Evolutionary conservation across 2,329 filamentous ascomycete species (phyloP), one percentile per base, ranked within the genome.

Genomic region (Sporothrix phasma): DNA sequence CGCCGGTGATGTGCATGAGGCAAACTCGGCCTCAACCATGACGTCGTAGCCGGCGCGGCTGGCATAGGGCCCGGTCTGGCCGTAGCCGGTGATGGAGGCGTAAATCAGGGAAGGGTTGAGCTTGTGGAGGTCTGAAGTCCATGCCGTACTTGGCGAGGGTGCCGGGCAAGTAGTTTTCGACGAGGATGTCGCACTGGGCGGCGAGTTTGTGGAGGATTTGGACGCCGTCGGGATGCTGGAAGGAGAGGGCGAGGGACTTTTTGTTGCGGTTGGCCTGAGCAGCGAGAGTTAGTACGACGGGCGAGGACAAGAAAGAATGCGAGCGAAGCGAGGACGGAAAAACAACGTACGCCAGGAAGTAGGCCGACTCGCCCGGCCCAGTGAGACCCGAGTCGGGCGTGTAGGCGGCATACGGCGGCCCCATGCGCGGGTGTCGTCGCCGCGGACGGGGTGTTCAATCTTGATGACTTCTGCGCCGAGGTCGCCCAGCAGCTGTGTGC

Each of bases 21-120:
- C 94, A 77, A 99, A 92, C 74, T 97, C 94, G 66, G 94, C 94
- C 78, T 99, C 94, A 11, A 99, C 93, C 93, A 99, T 99, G 69
- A 99, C 94, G 76, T 99, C 94, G 80, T 99, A 99, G 4, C 94
- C 94, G 3, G 94, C 92, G 15, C 94, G 84, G 68, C 86, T 84
- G 5, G 88, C 85, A 75, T 96, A 96, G 0, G 94, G 94, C 0
- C 94, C 94, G 1, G 90, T 96, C 74, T 99, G 94, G 2, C 94
- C 94, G 72, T 97, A 99, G 0, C 94, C 94, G 0, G 94, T 99
- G 70, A 99, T 96, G 69, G 91, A 96, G 15, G 93, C 92, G 73
- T 99, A 99, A 69, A 99, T 90, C 54, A 99, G 80, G 5, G 81
- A 78, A 0, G 93, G 92, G 72, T 97, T 97, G 73, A 97, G 87